Conservation (phyloP, 2,329 filamentous ascomycete genomes). For the Claviceps sp. region DNA sequence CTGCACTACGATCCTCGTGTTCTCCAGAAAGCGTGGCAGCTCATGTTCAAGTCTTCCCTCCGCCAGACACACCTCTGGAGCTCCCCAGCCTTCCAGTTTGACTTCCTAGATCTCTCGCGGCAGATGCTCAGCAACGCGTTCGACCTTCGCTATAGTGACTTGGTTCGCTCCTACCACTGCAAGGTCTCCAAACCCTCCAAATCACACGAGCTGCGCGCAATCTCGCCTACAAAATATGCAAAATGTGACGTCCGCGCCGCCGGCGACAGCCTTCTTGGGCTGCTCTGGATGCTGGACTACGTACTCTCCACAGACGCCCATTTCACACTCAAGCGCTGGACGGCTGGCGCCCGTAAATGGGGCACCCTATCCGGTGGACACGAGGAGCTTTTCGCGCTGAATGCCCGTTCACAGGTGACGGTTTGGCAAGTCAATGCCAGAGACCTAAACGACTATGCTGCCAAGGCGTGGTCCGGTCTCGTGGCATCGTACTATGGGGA, state of each 20-base stretch:
- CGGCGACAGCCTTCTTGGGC: slow-evolving; percentile 18
- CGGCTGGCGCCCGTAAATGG: slow-evolving; percentile 20
- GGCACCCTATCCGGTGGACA: slow-evolving; percentile 11
- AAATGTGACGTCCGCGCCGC: slow-evolving; percentile 2
- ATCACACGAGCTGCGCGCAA: slow-evolving; percentile 10
- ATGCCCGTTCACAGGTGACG: slow-evolving; percentile 36
- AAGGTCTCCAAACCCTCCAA: slow-evolving; percentile 7
- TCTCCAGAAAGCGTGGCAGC: slow-evolving; percentile 25
- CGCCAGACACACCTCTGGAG: slow-evolving; percentile 22
- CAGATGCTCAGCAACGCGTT: slow-evolving; percentile 35
- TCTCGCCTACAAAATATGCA: not conserved
- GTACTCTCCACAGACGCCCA: slow-evolving; percentile 27
- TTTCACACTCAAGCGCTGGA: slow-evolving; percentile 29
- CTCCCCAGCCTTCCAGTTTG: slow-evolving; percentile 29
- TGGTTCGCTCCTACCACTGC: slow-evolving; percentile 19
- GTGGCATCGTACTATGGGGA: slow-evolving; percentile 31
- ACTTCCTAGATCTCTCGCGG: slow-evolving; percentile 34
- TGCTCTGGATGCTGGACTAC: slow-evolving; percentile 25
- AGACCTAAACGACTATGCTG: slow-evolving; percentile 34
- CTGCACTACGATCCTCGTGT: slow-evolving; percentile 26
- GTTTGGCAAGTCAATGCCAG: slow-evolving; percentile 26
- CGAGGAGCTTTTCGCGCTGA: slow-evolving; percentile 26
- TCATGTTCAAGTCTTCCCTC: slow-evolving; percentile 23
- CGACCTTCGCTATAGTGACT: slow-evolving; percentile 21
- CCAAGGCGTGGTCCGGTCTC: slow-evolving; percentile 34